A percentile compares a stretch with the other conserved stretches of the same genome.
Conservation (phyloP, 2,329 filamentous ascomycete species). For the Bipolaris zeicola region DNA sequence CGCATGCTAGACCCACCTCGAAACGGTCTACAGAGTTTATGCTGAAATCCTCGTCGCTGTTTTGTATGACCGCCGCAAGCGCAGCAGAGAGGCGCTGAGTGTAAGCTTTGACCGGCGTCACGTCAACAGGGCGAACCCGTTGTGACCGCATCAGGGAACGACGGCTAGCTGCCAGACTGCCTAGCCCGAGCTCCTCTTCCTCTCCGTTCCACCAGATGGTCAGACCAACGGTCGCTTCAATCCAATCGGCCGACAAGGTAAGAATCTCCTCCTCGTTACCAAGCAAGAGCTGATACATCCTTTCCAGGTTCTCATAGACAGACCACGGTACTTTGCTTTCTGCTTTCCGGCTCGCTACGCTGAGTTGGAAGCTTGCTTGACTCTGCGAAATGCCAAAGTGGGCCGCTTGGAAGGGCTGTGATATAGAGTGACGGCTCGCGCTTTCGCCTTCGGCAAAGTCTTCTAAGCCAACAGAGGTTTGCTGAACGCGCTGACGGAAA, state of each 20-base stretch:
- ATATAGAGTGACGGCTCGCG: constrained; percentile 51
- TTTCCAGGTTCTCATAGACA: constrained; percentile 82
- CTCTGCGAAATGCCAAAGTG: constrained; percentile 50
- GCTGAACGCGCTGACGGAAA: constrained; percentile 76
- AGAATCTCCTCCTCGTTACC: constrained; percentile 78
- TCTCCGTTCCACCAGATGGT: constrained; percentile 92
- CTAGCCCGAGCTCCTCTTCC: constrained; percentile 54
- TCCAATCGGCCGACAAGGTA: constrained; percentile 83
- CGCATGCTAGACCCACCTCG: constrained; percentile 80
- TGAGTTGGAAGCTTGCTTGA: constrained; percentile 65
- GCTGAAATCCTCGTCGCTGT: constrained; percentile 69
- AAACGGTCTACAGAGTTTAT: constrained; percentile 76
- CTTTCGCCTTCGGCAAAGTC: constrained; percentile 79
- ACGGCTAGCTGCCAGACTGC: constrained; percentile 53
- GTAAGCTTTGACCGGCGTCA: constrained; percentile 69
- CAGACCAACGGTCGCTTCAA: constrained; percentile 82
- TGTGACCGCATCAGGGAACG: constrained; percentile 49
- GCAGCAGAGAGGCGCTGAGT: constrained; percentile 72
- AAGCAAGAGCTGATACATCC: constrained; percentile 79
- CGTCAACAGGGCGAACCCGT: constrained; percentile 55
- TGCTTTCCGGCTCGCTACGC: constrained; percentile 71
- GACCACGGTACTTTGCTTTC: constrained; percentile 88
- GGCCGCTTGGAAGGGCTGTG: constrained; percentile 52
- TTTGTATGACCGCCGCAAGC: constrained; percentile 68
- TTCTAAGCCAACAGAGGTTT: constrained; percentile 72